A percentile compares a stretch with the other conserved stretches of the same genome.
These are phyloP conservation scores for Puccinia coronata DNA, from an alignment of 1,284 basidiomycete genomes.

Conservation along the genomic window DNA sequence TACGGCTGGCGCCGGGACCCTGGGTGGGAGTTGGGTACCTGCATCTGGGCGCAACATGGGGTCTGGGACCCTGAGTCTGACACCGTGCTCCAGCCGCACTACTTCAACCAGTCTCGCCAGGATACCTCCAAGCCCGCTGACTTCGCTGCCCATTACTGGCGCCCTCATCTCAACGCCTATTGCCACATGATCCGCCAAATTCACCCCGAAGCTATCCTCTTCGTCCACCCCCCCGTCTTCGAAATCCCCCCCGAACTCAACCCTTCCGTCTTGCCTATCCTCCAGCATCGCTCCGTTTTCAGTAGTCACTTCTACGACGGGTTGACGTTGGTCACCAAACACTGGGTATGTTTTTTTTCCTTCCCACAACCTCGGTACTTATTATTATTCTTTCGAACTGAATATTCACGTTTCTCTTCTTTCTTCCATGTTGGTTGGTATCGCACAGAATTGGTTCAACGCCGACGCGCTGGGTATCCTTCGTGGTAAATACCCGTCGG, in stretches of 20 bases:
- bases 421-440: background rate
- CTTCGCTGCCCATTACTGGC: conserved; percentile 81
- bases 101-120: conserved; percentile 65
- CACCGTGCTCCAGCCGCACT: conserved; percentile 71
- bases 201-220: conserved; percentile 83
- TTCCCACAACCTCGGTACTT: background rate
- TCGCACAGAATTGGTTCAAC: conserved; percentile 77
- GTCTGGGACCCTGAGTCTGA: conserved; percentile 80
- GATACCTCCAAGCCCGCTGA: conserved; percentile 61
- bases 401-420: too few relatives aligned
- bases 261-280: conserved; percentile 15
- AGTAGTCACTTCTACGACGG: conserved; percentile 95
- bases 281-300: conserved; percentile 67
- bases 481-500: conserved; percentile 76
- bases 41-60: conserved; percentile 85
- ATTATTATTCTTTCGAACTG: too few relatives aligned
- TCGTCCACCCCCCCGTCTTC: conserved; percentile 91
- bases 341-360: conserved; percentile 56
- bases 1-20: conserved; percentile 81
- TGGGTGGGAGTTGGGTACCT: conserved; percentile 79
- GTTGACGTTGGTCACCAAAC: conserved; percentile 64
- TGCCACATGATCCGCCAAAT: conserved; percentile 68
- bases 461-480: conserved; percentile 69
- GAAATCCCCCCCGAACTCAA: conserved; percentile 59
- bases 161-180: conserved; percentile 72